These are phyloP conservation scores for Didymella glomerata DNA, from an alignment of 2,329 filamentous ascomycete genomes.

Conservation along the genomic window DNA sequence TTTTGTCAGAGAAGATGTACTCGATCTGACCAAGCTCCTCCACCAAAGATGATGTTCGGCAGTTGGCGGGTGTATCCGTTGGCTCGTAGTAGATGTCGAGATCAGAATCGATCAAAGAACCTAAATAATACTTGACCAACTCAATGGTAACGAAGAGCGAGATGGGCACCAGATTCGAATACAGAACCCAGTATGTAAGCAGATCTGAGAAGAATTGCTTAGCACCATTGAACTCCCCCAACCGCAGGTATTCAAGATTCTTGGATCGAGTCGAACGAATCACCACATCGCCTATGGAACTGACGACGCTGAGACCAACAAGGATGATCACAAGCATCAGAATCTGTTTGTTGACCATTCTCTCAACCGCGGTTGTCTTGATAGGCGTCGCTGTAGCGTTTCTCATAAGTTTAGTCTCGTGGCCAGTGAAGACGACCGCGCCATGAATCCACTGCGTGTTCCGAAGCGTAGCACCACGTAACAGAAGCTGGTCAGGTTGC, in stretches of 20 bases:
- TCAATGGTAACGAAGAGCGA: conserved; percentile 98
- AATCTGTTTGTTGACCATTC: conserved; percentile 92
- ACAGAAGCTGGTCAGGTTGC: conserved; percentile 88
- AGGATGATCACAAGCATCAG: conserved; percentile 87
- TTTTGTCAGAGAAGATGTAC: conserved; percentile 98
- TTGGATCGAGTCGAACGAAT: conserved; percentile 69
- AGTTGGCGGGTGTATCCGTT: conserved; percentile 93
- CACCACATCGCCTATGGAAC: conserved; percentile 89
- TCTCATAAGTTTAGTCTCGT: conserved; percentile 98
- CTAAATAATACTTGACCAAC: conserved; percentile 97
- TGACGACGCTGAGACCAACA: conserved; percentile 83
- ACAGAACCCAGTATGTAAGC: conserved; percentile 98
- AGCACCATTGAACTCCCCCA: conserved; percentile 68
- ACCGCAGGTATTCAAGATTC: conserved; percentile 76
- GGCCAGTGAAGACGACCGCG: conserved; percentile 94
- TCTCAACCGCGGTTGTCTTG: conserved; percentile 95
- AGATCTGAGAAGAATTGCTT: conserved; percentile 91
- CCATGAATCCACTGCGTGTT: conserved; percentile 99
- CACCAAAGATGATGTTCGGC: conserved; percentile 92
- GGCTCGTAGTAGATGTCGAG: conserved; percentile 98
- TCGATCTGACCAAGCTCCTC: conserved; percentile 98
- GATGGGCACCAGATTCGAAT: conserved; percentile 95
- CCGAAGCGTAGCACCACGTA: conserved; percentile 90
- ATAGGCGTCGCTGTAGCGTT: conserved; percentile 97
- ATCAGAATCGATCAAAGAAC: conserved; percentile 97